These are phyloP conservation scores for Chaetoceros tenuissimus DNA, from an alignment of 108 stramenopile genomes.

Conservation along the genomic window DNA sequence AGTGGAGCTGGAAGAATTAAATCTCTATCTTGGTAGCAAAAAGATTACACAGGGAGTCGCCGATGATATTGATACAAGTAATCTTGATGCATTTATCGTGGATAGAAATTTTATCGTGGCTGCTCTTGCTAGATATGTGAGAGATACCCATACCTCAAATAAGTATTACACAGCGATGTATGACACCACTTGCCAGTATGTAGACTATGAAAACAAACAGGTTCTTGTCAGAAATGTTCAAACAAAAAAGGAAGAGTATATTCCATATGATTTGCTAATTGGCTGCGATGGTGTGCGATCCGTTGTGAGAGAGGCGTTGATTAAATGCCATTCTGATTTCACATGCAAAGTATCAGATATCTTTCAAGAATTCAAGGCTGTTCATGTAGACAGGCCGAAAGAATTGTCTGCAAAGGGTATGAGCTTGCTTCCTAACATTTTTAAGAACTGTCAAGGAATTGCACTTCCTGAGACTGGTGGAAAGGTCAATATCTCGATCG, in stretches of 20 bases:
- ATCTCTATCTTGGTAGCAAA: conserved; percentile 21
- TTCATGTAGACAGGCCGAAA: conserved; percentile 24
- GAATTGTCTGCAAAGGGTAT: conserved; percentile 11
- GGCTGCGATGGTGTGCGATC: conserved; percentile 49
- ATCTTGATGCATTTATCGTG: conserved; percentile 27
- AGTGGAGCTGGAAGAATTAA: conserved; percentile 9
- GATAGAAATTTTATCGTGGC: conserved; percentile 53
- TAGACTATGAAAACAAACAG: conserved; percentile 33
- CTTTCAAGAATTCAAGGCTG: conserved; percentile 42
- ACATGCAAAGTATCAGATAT: conserved; percentile 34
- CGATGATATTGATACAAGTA: neutral
- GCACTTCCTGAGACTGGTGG: conserved; percentile 39
- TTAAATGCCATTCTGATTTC: conserved; percentile 37
- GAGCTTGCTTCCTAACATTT: conserved; percentile 16
- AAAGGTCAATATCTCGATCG: conserved; percentile 28
- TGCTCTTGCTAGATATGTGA: conserved; percentile 34
- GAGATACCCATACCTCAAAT: conserved; percentile 13
- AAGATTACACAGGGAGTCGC: conserved; percentile 7
- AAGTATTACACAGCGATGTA: conserved; percentile 13
- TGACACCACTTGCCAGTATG: conserved; percentile 28
- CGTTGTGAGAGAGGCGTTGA: conserved; percentile 36
- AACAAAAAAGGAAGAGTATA: conserved; percentile 27
- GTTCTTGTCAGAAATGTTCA: conserved; percentile 25
- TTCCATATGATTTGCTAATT: conserved; percentile 40
- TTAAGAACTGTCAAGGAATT: conserved; percentile 33